A percentile compares a stretch with the other conserved stretches of the same genome.
These are phyloP conservation scores for Cyclostephanos tholiformis DNA, from an alignment of 108 stramenopile genomes.

Conservation along the genomic window DNA sequence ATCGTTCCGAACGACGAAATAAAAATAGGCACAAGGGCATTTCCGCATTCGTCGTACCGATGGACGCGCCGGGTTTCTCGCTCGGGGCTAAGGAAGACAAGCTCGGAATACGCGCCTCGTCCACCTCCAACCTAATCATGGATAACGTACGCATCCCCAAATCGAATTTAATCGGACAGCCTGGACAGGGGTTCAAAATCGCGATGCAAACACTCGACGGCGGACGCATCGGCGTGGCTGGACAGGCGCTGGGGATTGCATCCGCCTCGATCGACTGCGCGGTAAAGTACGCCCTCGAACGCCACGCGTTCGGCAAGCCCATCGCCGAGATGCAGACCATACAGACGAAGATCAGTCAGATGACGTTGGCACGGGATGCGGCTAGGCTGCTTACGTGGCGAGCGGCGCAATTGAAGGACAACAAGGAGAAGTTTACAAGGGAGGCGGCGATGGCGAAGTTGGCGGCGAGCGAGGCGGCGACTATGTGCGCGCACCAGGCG, in stretches of 20 bases:
- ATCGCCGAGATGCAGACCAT: slow-evolving; percentile 93
- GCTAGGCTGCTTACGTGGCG: slow-evolving; percentile 95
- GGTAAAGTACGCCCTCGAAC: slow-evolving; percentile 91
- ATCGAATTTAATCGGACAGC: slow-evolving; percentile 77
- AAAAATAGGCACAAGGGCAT: slow-evolving; percentile 90
- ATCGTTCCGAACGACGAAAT: background rate
- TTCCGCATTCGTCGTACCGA: slow-evolving; percentile 89
- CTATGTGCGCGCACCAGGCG: slow-evolving; percentile 94
- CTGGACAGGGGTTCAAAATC: slow-evolving; percentile 95
- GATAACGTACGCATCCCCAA: slow-evolving; percentile 91
- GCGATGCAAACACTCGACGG: slow-evolving; percentile 97
- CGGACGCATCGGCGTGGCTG: slow-evolving; percentile 96
- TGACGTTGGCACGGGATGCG: slow-evolving; percentile 87
- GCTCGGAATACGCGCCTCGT: slow-evolving; percentile 94
- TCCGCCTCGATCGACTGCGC: slow-evolving; percentile 95
- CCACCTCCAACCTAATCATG: slow-evolving; percentile 94
- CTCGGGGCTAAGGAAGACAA: slow-evolving; percentile 98
- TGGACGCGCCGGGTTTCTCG: slow-evolving; percentile 84
- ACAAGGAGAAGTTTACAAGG: slow-evolving; percentile 76
- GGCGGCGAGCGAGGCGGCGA: slow-evolving; percentile 93
- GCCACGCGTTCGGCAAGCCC: slow-evolving; percentile 94
- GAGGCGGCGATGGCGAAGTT: slow-evolving; percentile 99
- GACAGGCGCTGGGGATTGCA: slow-evolving; percentile 93
- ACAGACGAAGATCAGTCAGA: slow-evolving; percentile 90
- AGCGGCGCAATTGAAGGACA: slow-evolving; percentile 92